These are phyloP conservation scores for Decorospora gaudefroyi DNA, from an alignment of 2,329 filamentous ascomycete genomes.

Conservation along the genomic window DNA sequence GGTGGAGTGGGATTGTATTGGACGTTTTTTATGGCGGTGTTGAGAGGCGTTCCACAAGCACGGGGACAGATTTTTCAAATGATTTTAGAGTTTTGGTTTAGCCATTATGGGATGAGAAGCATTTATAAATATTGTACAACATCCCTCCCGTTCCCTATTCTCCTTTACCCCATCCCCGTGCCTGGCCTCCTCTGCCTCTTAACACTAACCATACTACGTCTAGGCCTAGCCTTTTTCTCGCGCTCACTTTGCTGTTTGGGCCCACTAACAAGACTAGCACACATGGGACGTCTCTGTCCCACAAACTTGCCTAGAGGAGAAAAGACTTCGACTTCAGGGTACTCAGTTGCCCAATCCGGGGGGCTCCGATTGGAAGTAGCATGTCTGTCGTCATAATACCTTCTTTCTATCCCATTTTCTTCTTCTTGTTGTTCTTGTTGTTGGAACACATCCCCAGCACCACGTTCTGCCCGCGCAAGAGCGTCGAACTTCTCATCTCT, in stretches of 20 bases:
- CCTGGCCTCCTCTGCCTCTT: constrained; percentile 40
- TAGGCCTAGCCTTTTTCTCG: constrained; percentile 61
- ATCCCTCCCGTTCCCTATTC: no score
- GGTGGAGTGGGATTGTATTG: background rate
- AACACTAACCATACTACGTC: constrained; percentile 67
- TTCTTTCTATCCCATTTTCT: constrained; percentile 9
- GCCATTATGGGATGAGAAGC: no score
- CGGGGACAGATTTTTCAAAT: background rate
- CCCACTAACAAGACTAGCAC: constrained; percentile 66
- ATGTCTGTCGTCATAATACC: background rate
- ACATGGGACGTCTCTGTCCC: constrained; percentile 67
- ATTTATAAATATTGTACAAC: no score
- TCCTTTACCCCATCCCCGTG: no score
- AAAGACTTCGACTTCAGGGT: constrained; percentile 81
- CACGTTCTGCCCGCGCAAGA: constrained; percentile 19
- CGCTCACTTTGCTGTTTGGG: constrained; percentile 59
- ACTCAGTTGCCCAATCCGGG: constrained; percentile 40
- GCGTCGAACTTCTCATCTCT: constrained; percentile 28
- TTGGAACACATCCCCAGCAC: constrained; percentile 40
- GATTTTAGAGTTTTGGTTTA: background rate
- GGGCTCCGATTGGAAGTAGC: no score
- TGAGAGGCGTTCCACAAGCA: constrained; percentile 8
- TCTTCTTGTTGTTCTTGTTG: constrained; percentile 23
- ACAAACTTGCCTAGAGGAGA: constrained; percentile 83
- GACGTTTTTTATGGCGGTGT: background rate